These are phyloP conservation scores for Lepiota venenata DNA, from an alignment of 768 basidiomycete genomes.

Conservation along the genomic window DNA sequence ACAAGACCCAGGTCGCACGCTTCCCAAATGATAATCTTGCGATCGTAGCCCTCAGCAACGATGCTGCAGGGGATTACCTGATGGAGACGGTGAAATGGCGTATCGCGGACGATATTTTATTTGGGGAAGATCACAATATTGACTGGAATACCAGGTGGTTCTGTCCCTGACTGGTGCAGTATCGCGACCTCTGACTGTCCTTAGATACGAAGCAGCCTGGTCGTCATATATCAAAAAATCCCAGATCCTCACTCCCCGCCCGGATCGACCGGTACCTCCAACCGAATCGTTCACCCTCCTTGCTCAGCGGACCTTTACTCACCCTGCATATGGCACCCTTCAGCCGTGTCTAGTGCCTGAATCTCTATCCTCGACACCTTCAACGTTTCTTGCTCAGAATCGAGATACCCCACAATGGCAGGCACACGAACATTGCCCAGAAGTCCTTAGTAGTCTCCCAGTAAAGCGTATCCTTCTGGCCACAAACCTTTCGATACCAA, in stretches of 20 bases:
- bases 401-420: not conserved
- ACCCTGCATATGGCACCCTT: slow-evolving; percentile 33
- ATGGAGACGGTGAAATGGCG: slow-evolving; percentile 34
- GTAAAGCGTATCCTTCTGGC: slow-evolving; percentile 27
- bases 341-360: slow-evolving; percentile 29
- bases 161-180: not conserved
- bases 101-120: slow-evolving; percentile 34
- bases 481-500: slow-evolving; percentile 24
- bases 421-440: slow-evolving; percentile 16
- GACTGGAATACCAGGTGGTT: slow-evolving; percentile 36
- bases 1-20: slow-evolving; percentile 24
- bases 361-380: not conserved
- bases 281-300: slow-evolving; percentile 20
- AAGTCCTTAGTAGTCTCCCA: slow-evolving; percentile 19
- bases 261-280: slow-evolving; percentile 19
- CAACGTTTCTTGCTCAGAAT: not conserved
- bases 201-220: slow-evolving; percentile 25
- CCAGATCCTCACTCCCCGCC: slow-evolving; percentile 21
- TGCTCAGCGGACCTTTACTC: slow-evolving; percentile 24
- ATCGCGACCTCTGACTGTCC: not conserved
- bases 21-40: slow-evolving; percentile 37
- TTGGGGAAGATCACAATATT: slow-evolving; percentile 15
- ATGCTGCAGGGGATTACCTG: slow-evolving; percentile 30
- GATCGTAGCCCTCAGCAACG: slow-evolving; percentile 37
- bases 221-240: slow-evolving; percentile 20